phyloP scores from a whole-genome alignment of 2,329 filamentous ascomycete genomes.

The Arthrinium puccinioides region DNA sequence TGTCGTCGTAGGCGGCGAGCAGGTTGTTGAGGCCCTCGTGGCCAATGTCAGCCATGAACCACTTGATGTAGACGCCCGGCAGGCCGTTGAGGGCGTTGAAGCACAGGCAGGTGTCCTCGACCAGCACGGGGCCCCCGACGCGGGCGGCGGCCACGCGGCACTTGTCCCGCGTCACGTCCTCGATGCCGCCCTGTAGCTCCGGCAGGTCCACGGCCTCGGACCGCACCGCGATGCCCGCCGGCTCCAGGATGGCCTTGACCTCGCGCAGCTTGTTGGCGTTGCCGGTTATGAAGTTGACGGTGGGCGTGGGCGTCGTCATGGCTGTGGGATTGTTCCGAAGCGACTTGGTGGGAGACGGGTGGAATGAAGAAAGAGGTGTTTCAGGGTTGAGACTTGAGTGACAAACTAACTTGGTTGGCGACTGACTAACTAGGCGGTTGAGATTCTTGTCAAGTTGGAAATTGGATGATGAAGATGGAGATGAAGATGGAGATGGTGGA shows the following conservation, averaged over 20 bases:
- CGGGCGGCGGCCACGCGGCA: slow-evolving; percentile 72
- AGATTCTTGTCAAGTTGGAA: no score
- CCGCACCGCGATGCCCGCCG: slow-evolving; percentile 59
- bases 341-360: no score
- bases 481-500: no score
- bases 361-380: no score
- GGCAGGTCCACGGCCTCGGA: slow-evolving; percentile 72
- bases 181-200: slow-evolving; percentile 87
- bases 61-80: slow-evolving; percentile 96
- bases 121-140: slow-evolving; percentile 71
- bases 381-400: no score
- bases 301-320: background rate
- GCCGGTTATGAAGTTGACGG: slow-evolving; percentile 88
- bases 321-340: no score
- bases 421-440: no score
- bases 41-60: slow-evolving; percentile 80
- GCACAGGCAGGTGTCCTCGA: slow-evolving; percentile 92
- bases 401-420: no score
- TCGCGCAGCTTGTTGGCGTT: slow-evolving; percentile 92
- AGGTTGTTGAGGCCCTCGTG: slow-evolving; percentile 84
- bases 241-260: slow-evolving; percentile 77
- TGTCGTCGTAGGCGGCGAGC: slow-evolving; percentile 81
- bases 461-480: no score
- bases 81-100: slow-evolving; percentile 88
- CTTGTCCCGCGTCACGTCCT: slow-evolving; percentile 87